These are phyloP conservation scores for Nitzschia sp. DNA, from an alignment of 108 stramenopile genomes.

Conservation along the genomic window DNA sequence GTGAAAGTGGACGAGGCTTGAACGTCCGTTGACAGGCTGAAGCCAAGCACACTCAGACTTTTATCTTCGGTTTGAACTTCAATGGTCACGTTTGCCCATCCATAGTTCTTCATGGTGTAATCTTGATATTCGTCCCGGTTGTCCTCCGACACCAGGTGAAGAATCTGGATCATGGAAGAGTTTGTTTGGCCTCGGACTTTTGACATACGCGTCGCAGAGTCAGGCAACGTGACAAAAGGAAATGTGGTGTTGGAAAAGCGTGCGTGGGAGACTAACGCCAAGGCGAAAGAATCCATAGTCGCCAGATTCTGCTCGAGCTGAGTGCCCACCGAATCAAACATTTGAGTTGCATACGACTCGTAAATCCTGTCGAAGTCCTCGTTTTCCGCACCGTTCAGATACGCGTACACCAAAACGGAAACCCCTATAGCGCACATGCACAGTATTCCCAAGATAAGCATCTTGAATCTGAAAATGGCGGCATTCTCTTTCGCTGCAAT, in stretches of 20 bases:
- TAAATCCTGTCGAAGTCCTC: neutral
- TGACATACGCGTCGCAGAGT: neutral
- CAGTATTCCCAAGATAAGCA: neutral
- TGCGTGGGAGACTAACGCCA: slow-evolving; percentile 1
- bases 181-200: slow-evolving; percentile 3
- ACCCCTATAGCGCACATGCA: neutral
- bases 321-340: neutral
- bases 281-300: neutral
- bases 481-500: neutral
- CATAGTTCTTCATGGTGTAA: neutral
- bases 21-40: neutral
- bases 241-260: neutral
- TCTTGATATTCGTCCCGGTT: neutral
- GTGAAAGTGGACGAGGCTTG: neutral
- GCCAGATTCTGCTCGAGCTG: slow-evolving; percentile 7
- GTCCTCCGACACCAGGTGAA: neutral
- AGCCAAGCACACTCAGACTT: neutral
- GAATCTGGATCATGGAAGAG: neutral
- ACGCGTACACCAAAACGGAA: neutral
- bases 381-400: neutral
- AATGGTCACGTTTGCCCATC: slow-evolving; percentile 1
- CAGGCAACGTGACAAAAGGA: slow-evolving; percentile 23
- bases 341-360: neutral
- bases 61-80: neutral
- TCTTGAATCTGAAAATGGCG: neutral